Base-by-base conservation (phyloP, 2,329 filamentous ascomycete species). In the Neoascochyta sp. region DNA sequence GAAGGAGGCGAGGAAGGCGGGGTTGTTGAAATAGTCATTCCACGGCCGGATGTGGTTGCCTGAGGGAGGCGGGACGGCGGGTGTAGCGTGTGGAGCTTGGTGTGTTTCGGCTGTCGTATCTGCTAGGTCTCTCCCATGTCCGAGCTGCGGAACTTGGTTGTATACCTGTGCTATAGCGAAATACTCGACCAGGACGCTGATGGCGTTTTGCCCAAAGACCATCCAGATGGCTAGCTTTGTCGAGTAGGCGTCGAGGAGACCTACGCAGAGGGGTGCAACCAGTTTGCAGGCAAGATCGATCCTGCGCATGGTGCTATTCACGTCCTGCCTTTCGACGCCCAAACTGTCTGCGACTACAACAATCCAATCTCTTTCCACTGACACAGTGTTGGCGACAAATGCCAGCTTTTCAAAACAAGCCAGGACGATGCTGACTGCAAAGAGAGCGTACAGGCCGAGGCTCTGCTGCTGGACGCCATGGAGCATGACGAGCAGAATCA, bases 301-400 rank as follows among this genome's bases (percentile, higher is more conserved):
- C 5, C 76, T 66, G 4, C 75, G 66, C 69, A 80, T 78, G n/a
- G 65, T 64, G 3, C 75, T 69, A 48, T 80, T 80, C 15, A 79
- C 53, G 5, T 59, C 66, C 60, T 49, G 35, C 28, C 55, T 48
- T 14, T 50, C 45, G 6, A 54, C 11, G 3, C 36, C 17, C 10
- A 60, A 24, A 30, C 47, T 53, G 16, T 66, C 62, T 1, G 73
- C 67, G 6, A 76, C 64, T 0, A 77, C 68, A 4, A 77, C 65
- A 21, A 77, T 71, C 82, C 83, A 86, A 46, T 88, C 83, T 47
- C 78, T 68, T 55, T 87, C 83, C 0, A 88, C 71, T 0, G 83
- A 69, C 1, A 87, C 74, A 0, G 76, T 68, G 52, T 86, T 87
- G 54, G 78, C 70, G 5, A 80, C 69, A 1, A 78, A 70, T 9